Evolutionary conservation across 23 red algal genomes (phyloP).

Genomic region (Agarophyton chilense): DNA sequence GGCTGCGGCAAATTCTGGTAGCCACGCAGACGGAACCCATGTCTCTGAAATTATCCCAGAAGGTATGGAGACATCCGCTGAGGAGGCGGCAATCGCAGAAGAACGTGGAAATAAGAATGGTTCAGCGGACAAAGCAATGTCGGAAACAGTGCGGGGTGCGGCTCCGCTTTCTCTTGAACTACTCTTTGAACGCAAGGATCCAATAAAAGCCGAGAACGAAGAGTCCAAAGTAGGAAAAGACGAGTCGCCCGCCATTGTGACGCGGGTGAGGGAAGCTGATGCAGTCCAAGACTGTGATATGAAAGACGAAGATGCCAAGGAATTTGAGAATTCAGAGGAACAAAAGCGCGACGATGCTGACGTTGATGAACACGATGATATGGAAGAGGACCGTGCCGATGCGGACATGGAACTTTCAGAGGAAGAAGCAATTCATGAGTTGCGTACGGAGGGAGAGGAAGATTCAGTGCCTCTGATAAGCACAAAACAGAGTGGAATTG

Average conservation of each 20-base stretch:
- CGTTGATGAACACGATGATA: not conserved
- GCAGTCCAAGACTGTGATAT: not conserved
- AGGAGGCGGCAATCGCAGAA: not conserved
- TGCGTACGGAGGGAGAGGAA: not conserved
- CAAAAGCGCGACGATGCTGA: not conserved
- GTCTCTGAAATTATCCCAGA: not conserved
- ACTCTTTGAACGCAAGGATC: not conserved
- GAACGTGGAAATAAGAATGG: not conserved
- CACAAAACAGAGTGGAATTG: not conserved
- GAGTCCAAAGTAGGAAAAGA: not conserved
- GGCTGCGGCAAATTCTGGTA: not conserved
- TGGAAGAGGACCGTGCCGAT: not conserved
- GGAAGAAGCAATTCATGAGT: constrained; percentile 7
- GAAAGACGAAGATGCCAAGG: not conserved
- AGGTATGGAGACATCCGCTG: not conserved
- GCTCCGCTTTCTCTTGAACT: not conserved
- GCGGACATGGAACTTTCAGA: constrained; percentile 18
- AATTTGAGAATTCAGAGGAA: not conserved
- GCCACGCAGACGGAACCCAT: not conserved
- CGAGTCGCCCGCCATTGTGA: not conserved
- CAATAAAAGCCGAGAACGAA: not conserved
- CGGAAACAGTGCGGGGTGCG: not conserved
- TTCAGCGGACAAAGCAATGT: not conserved
- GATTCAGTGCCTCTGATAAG: not conserved
- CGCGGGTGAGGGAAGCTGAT: not conserved